Base-by-base conservation (phyloP, 1,284 basidiomycete genomes). In the Paramarasmius palmivorus region DNA sequence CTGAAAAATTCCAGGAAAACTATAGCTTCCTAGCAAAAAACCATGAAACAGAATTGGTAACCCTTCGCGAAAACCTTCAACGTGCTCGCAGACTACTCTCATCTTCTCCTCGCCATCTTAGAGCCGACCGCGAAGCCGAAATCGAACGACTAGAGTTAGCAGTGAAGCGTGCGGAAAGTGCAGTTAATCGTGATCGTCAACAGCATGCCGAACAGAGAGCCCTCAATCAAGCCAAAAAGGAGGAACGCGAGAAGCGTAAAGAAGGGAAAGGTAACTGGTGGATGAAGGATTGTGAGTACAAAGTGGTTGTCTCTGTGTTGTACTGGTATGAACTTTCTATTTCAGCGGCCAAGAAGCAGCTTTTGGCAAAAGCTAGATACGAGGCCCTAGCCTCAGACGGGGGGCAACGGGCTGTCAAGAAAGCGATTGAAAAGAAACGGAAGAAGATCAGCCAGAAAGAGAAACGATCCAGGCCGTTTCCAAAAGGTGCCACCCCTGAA, bases 371-470 rank as follows among this genome's bases (percentile, higher is more conserved):
- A 55, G 90, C 92, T 12, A 80, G 86, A 55, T 92, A 90, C 66
- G 87, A 93, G 26, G 84, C 86, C 4, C 75, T 94, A 38, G 87
- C 89, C 9, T 78, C 79, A 20, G 72, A 78, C 49, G 92, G 92
- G 1, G 93, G 93, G 4, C 84, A 83, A 59, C 73, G 78, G 7
- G 92, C 93, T 0, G 90, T 95, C 56, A 92, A 89, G 67, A 93
- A 89, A 70, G 91, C 86, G 2, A 84, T 96, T 38, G 92, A 93
- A 65, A 94, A 92, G 78, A 93, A 87, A 68, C 83, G 91, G 70
- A 92, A 85, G 70, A 96, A 95, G 76, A 75, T 89, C 20, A 81
- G 81, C 29, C 91, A 93, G 69, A 95, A 92, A 72, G 95, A 97
- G 77, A 96, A 95, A 73, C 90, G 84, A 67, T 85, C 80, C 52